These are phyloP conservation scores for Aristolochia californica DNA, from an alignment of 164 flowering plant species.

Conservation along the genomic window DNA sequence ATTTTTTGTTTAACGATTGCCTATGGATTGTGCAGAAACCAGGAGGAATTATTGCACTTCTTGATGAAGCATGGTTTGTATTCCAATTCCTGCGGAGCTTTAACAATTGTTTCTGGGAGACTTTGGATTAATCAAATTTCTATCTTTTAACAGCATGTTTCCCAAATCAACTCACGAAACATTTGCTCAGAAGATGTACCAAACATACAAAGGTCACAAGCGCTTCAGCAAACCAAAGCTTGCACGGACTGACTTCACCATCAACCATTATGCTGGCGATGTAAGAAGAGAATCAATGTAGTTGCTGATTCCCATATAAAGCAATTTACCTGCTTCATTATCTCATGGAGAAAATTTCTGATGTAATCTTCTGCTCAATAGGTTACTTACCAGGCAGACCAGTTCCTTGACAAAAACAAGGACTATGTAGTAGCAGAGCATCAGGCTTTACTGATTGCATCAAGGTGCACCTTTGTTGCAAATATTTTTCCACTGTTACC, in stretches of 20 bases:
- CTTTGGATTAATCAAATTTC: background rate
- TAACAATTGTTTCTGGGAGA: no score
- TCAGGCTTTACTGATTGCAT: constrained; percentile 62
- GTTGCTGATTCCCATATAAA: no score
- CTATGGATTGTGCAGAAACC: constrained; percentile 52
- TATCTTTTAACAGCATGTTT: constrained; percentile 55
- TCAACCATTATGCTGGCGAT: constrained; percentile 85
- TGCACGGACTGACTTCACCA: constrained; percentile 65
- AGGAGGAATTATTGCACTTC: constrained; percentile 80
- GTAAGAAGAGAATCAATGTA: constrained; percentile 27
- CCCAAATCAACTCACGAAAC: constrained; percentile 90
- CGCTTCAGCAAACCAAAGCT: constrained; percentile 86
- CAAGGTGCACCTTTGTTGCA: constrained; percentile 57
- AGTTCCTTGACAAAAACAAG: constrained; percentile 82
- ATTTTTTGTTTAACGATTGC: no score
- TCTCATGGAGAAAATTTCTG: background rate
- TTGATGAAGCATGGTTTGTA: constrained; percentile 85
- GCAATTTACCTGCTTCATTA: no score
- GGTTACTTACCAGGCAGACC: constrained; percentile 87
- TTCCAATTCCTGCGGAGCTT: no score
- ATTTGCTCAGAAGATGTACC: constrained; percentile 82
- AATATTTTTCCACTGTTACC: constrained; percentile 61
- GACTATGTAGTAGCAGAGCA: constrained; percentile 84
- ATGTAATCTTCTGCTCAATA: constrained; percentile 14
- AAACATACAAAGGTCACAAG: constrained; percentile 62